Conservation (phyloP, 768 basidiomycete genomes). For the Coprinellus micaceus region DNA sequence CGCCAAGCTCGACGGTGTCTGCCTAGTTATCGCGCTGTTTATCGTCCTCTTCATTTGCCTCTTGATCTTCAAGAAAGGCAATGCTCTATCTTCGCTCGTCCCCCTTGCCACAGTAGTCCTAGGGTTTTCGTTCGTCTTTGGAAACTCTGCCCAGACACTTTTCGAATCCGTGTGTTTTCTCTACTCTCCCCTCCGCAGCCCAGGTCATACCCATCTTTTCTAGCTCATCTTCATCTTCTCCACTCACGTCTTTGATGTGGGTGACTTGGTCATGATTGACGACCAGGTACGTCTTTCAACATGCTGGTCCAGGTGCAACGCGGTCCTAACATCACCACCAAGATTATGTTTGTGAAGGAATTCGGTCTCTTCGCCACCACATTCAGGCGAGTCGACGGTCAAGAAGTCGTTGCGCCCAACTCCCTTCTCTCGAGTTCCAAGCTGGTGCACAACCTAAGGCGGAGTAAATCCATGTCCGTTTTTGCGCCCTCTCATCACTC, state of each 20-base stretch:
- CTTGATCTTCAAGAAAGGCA: constrained; percentile 66
- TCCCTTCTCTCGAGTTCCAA: constrained; percentile 66
- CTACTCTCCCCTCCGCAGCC: not conserved
- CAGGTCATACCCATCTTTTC: not conserved
- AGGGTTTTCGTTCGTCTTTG: constrained; percentile 84
- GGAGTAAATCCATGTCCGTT: constrained; percentile 68
- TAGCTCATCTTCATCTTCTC: constrained; percentile 84
- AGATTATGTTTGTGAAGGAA: constrained; percentile 59
- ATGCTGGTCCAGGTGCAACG: not conserved
- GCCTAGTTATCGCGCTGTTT: constrained; percentile 55
- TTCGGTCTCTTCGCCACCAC: constrained; percentile 79
- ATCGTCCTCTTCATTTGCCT: constrained; percentile 64
- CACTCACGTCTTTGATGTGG: constrained; percentile 83
- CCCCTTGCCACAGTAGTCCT: constrained; percentile 78
- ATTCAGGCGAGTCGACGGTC: constrained; percentile 77
- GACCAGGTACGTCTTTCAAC: constrained; percentile 41
- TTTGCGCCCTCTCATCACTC: not conserved
- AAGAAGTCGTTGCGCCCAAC: constrained; percentile 78
- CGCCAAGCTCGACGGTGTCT: constrained; percentile 73
- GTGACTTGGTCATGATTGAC: constrained; percentile 80
- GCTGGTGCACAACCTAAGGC: constrained; percentile 73
- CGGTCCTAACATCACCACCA: not conserved
- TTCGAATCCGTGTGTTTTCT: constrained; percentile 65
- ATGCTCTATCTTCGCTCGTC: constrained; percentile 69
- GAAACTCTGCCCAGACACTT: constrained; percentile 72